A percentile compares a stretch with the other conserved stretches of the same genome.
These are phyloP conservation scores for Rhexocercosporidium sp. DNA, from an alignment of 2,329 filamentous ascomycete species.

Conservation along the genomic window DNA sequence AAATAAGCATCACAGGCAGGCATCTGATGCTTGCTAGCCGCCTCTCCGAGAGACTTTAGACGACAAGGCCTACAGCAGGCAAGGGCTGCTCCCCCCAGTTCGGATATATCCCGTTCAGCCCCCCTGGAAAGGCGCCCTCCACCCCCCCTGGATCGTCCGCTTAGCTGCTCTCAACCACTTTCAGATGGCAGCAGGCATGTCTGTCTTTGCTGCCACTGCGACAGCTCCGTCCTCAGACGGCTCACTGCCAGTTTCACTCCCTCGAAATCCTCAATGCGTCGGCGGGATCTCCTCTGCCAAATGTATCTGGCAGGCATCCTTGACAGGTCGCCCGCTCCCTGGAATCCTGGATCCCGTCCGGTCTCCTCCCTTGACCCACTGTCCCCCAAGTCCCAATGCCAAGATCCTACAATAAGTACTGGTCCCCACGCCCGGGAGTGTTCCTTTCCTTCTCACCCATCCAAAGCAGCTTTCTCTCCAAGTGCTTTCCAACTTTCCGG, in stretches of 20 bases:
- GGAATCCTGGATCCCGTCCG: conserved; percentile 19
- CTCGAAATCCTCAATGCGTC: conserved; percentile 36
- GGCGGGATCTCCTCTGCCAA: conserved; percentile 39
- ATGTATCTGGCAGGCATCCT: conserved; percentile 14
- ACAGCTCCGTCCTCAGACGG: conserved; percentile 30
- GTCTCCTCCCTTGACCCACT: conserved; percentile 24
- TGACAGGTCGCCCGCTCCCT: not conserved
- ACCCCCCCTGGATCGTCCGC: conserved; percentile 27
- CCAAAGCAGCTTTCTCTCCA: conserved; percentile 31
- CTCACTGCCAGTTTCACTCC: conserved; percentile 41
- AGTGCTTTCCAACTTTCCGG: conserved; percentile 30
- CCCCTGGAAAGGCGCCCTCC: not conserved
- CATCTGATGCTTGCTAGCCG: conserved; percentile 18
- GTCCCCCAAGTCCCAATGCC: conserved; percentile 30
- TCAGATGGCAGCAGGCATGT: conserved; percentile 12
- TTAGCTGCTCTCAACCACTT: conserved; percentile 22
- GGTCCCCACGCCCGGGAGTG: conserved; percentile 22
- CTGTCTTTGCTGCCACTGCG: conserved; percentile 2
- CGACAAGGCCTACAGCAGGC: conserved; percentile 9
- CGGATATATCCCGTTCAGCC: not conserved
- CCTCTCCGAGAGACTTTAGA: conserved; percentile 24
- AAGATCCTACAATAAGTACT: conserved; percentile 42
- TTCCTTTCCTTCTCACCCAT: conserved; percentile 31
- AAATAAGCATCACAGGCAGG: conserved; percentile 9
- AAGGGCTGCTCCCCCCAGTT: too few relatives aligned